These are phyloP conservation scores for Pseudogymnoascus sp. DNA, from an alignment of 2,329 filamentous ascomycete genomes.

Conservation along the genomic window DNA sequence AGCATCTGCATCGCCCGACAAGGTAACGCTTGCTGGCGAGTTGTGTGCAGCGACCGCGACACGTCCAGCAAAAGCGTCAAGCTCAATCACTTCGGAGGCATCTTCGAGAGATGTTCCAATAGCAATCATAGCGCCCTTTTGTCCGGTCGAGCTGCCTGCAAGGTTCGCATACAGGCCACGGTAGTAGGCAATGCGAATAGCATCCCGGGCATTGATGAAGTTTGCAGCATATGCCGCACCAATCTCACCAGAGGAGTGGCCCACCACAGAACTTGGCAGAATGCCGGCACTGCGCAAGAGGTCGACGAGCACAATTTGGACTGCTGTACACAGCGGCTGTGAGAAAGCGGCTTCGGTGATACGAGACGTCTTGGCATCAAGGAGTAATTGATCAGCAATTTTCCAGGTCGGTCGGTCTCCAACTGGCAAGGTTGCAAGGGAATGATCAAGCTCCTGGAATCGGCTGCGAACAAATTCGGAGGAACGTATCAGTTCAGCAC, in stretches of 20 bases:
- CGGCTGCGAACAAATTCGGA: background rate
- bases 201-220: conserved; percentile 25
- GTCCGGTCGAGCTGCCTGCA: conserved; percentile 23
- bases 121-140: conserved; percentile 45
- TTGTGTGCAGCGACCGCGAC: conserved; percentile 30
- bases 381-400: background rate
- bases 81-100: conserved; percentile 16
- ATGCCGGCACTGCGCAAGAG: conserved; percentile 36
- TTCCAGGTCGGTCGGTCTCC: conserved; percentile 12
- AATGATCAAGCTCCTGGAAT: background rate
- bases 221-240: conserved; percentile 37
- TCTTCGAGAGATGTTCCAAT: conserved; percentile 30
- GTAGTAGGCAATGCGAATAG: conserved; percentile 38
- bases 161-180: conserved; percentile 16
- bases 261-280: conserved; percentile 24
- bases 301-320: conserved; percentile 39
- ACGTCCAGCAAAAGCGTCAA: conserved; percentile 7
- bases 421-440: conserved; percentile 10
- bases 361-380: conserved; percentile 26
- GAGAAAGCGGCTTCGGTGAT: conserved; percentile 35
- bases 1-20: conserved; percentile 17
- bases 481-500: conserved; percentile 16
- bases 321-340: conserved; percentile 38
- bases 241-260: conserved; percentile 42
- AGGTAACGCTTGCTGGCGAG: conserved; percentile 21